Evolutionary conservation across 192 early-diverging fungal genomes (phyloP), one percentile per base, ranked within the genome.

Genomic region (Mortierella hygrophila): DNA sequence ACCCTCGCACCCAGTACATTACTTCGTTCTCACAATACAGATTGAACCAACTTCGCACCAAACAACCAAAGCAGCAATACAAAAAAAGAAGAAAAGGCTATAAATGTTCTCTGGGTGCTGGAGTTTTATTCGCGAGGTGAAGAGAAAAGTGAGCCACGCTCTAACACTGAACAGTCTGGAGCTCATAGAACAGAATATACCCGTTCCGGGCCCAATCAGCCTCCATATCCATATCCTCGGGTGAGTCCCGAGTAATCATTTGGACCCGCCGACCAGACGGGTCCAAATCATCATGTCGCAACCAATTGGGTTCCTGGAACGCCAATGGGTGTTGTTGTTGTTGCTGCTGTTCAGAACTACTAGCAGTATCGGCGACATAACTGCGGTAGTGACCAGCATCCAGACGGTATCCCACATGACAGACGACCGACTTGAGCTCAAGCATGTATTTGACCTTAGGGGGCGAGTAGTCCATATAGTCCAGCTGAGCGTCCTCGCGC

Each of bases 181-280:
- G 86, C 41, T 90, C 93, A 73, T 95, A 95, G 71, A 94, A 94
- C 40, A 94, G 82, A 52, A 95, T 85, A 74, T 95, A 95, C 0
- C 90, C 93, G 82, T 93, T 91, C 23, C 78, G 72, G 4, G 84
- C 84, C 84, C 84, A 86, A 32, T 86, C 84, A 0, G 79, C 57
- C 76, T 86, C 84, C 84, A 86, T 86, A 16, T 86, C 84, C 76
- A 80, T 86, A 26, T 81, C 68, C 32, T 77, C 84, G n/a, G 38
- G 68, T 2, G 75, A 80, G 32, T 86, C 78, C 38, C 79, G 71
- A 11, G 44, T 20, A 18, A 86, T 75, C 46, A 72, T 32, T 80
- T 81, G 20, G 90, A 90, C 79, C 89, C 93, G 60, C 60, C 81
- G 76, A 90, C 90, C 75, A 89, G 88, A 69, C 35, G 76, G 55